Percentiles rank a stretch among this genome's conserved stretches.
Conservation (phyloP, 2,329 filamentous ascomycete genomes). For the Akanthomyces lecanii region DNA sequence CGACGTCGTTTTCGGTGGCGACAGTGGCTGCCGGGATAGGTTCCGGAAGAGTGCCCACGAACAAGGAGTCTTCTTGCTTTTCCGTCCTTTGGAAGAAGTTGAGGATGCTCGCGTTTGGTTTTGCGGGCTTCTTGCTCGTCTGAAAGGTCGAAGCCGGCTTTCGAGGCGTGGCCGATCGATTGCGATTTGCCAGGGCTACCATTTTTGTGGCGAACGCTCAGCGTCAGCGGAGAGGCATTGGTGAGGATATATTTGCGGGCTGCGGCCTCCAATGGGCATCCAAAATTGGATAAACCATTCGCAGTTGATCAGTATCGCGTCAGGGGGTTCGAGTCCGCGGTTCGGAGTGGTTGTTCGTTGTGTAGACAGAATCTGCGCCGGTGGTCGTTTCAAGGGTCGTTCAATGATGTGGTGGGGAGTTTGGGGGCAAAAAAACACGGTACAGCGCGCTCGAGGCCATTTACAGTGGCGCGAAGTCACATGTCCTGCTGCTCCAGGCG, state of each 20-base stretch:
- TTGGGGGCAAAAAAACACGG: slow-evolving; percentile 18
- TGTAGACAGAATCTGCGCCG: background rate
- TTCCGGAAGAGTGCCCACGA: slow-evolving; percentile 36
- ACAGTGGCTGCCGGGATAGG: slow-evolving; percentile 10
- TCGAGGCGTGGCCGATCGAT: slow-evolving; percentile 30
- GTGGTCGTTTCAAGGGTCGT: background rate
- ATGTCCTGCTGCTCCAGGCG: slow-evolving; percentile 19
- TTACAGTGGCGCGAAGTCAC: slow-evolving; percentile 30
- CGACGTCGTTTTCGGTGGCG: slow-evolving; percentile 19
- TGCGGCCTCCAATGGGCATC: slow-evolving; percentile 3
- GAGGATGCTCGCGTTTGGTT: slow-evolving; percentile 62
- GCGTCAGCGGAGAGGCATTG: slow-evolving; percentile 1
- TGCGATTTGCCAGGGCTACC: slow-evolving; percentile 33
- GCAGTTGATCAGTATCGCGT: background rate
- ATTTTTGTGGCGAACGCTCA: slow-evolving; percentile 23
- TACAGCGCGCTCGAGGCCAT: slow-evolving; percentile 21
- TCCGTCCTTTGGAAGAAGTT: slow-evolving; percentile 71
- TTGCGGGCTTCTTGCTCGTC: slow-evolving; percentile 33
- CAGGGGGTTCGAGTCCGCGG: background rate
- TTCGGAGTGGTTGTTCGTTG: background rate
- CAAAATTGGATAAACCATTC: background rate
- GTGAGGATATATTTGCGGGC: background rate
- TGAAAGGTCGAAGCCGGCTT: slow-evolving; percentile 26
- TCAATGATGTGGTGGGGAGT: slow-evolving; percentile 19
- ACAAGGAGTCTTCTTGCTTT: slow-evolving; percentile 55